Base-by-base conservation (phyloP, 2,329 filamentous ascomycete species). In the Epicoccum sorghinum region DNA sequence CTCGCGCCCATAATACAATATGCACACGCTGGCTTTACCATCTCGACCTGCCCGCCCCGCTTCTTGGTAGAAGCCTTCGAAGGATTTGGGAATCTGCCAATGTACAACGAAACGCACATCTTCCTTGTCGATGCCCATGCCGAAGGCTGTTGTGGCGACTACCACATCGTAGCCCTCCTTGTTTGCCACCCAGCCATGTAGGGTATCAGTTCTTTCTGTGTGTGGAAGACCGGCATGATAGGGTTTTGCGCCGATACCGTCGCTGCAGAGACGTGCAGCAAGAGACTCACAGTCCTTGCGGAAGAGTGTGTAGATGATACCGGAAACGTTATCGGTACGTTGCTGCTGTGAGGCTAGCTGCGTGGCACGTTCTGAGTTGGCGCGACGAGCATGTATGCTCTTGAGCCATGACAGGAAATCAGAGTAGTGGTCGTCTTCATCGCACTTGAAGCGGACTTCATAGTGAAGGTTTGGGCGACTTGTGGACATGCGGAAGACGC, bases 101-200 rank as follows among this genome's bases (percentile, higher is more conserved):
- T 98, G 93, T 1, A 95, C 87, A 1, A 98, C 93, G 66, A 97
- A 97, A 3, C 93, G 89, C 9, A 98, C 93, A 64, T 96, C 89
- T 47, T 95, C 87, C 74, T 97, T 97, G 75, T 98, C 93, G 60
- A 98, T 97, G 24, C 93, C 93, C 93, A 98, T 98, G 2, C 93
- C 93, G 67, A 98, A 98, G 0, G 93, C 93, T 1, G 91, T 98
- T 0, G 93, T 98, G 1, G 93, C 93, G 25, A 97, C 92, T 57
- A 98, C 93, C 43, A 98, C 86, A 71, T 95, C 92, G 76, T 95
- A 96, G 1, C 89, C 89, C 24, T 83, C 81, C 48, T 85, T 83
- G 70, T 91, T 89, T 49, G 82, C 81, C 40, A 92, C 86, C 90
- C 90, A 93, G 14, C 83, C 83, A 13, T 82, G 75, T 4, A 93